These are phyloP conservation scores for Cyclotella cryptica DNA, from an alignment of 108 stramenopile genomes.

Conservation along the genomic window DNA sequence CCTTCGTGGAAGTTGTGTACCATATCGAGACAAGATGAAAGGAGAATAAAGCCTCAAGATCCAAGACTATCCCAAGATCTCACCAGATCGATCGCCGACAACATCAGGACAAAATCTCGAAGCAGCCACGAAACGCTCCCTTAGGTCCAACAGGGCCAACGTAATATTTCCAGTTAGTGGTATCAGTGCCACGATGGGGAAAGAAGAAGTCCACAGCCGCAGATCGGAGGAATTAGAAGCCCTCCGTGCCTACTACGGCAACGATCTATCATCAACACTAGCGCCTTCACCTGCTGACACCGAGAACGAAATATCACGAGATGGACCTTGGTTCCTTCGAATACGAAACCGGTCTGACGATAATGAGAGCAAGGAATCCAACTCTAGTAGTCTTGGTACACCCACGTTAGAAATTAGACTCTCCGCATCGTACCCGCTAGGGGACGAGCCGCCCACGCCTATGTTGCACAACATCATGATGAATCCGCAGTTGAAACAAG, in stretches of 20 bases:
- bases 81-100: too few species aligned
- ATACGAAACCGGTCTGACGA: constrained; percentile 9
- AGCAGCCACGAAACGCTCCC: too few species aligned
- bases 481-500: constrained; percentile 30
- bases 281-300: not conserved
- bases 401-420: constrained; percentile 51
- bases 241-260: constrained; percentile 51
- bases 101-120: too few species aligned
- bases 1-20: too few species aligned
- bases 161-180: too few species aligned
- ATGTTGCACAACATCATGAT: constrained; percentile 51
- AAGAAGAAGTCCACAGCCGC: constrained; percentile 32
- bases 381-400: constrained; percentile 10
- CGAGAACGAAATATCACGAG: constrained; percentile 1
- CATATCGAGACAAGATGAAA: too few species aligned
- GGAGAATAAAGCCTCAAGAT: too few species aligned
- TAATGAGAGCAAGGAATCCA: not conserved
- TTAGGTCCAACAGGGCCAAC: too few species aligned
- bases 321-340: constrained; percentile 46
- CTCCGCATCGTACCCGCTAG: constrained; percentile 47
- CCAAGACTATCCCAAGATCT: too few species aligned
- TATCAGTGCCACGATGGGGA: too few species aligned
- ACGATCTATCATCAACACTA: constrained; percentile 30
- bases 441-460: constrained; percentile 36
- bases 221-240: constrained; percentile 55